Evolutionary conservation across 1,284 basidiomycete species (phyloP).

Genomic region (Ustilago trichophora): DNA sequence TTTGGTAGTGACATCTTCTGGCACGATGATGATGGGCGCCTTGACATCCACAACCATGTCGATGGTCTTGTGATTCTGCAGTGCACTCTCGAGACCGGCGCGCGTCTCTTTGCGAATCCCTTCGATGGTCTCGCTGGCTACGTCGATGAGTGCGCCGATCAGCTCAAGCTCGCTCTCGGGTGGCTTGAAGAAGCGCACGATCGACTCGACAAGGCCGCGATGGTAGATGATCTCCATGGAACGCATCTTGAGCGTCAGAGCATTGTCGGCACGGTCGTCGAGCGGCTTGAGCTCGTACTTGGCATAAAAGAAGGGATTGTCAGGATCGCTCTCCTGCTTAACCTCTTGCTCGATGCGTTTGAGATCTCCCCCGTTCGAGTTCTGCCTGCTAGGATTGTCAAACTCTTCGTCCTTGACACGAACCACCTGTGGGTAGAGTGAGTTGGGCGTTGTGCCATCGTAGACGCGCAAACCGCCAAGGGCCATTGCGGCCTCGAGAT

Average conservation of each 20-base stretch:
- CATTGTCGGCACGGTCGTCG: conserved; percentile 91
- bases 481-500: conserved; percentile 82
- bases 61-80: conserved; percentile 92
- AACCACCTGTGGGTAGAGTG: conserved; percentile 90
- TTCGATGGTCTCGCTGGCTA: conserved; percentile 92
- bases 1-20: conserved; percentile 80
- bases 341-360: conserved; percentile 60
- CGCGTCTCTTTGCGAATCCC: conserved; percentile 93
- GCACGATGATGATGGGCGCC: conserved; percentile 95
- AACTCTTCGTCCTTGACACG: conserved; percentile 77
- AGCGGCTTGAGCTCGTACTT: conserved; percentile 93
- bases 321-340: conserved; percentile 62
- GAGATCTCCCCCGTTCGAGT: conserved; percentile 43
- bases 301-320: conserved; percentile 88
- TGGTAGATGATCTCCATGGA: conserved; percentile 99
- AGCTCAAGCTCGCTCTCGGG: conserved; percentile 95
- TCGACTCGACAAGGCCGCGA: conserved; percentile 88
- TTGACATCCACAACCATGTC: conserved; percentile 96
- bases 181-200: conserved; percentile 92
- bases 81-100: conserved; percentile 90
- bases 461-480: conserved; percentile 88
- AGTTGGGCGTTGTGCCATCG: conserved; percentile 85
- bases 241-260: conserved; percentile 87
- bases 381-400: conserved; percentile 37
- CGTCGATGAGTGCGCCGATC: conserved; percentile 77